A percentile compares a stretch with the other conserved stretches of the same genome.
phyloP scores from a whole-genome alignment of 257 asterid species.

The Fraxinus cuspidata region DNA sequence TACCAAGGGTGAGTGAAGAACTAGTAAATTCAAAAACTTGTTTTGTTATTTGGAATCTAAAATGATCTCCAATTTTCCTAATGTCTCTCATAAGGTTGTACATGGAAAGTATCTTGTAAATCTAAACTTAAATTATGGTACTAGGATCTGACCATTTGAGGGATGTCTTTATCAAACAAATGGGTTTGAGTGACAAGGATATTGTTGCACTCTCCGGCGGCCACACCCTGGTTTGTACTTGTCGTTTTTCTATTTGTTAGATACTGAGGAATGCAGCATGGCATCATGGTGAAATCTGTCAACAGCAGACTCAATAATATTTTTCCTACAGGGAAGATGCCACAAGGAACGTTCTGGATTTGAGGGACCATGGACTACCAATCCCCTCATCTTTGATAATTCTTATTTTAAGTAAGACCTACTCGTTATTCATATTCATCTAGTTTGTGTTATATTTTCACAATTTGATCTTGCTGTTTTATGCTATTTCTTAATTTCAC shows the following conservation, averaged over 20 bases:
- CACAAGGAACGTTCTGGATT: slow-evolving; percentile 92
- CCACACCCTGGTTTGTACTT: slow-evolving; percentile 73
- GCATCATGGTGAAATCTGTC: not conserved
- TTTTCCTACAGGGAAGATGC: slow-evolving; percentile 65
- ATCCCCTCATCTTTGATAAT: slow-evolving; percentile 80
- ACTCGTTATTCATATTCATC: not conserved
- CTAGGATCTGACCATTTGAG: slow-evolving; percentile 84
- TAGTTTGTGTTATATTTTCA: not conserved
- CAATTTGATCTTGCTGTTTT: not conserved
- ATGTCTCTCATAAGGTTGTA: not conserved
- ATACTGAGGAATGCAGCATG: not conserved
- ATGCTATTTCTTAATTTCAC: not conserved
- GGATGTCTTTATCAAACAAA: slow-evolving; percentile 74
- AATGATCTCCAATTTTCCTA: not conserved
- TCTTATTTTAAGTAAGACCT: slow-evolving; percentile 63
- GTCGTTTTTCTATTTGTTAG: not conserved
- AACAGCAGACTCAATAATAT: not conserved
- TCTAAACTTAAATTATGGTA: slow-evolving; percentile 1
- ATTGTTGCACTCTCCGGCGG: slow-evolving; percentile 87
- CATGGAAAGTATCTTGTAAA: not conserved
- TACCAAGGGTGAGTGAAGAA: slow-evolving; percentile 56
- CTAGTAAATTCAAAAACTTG: not conserved
- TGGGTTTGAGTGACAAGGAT: slow-evolving; percentile 84
- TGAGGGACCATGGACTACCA: slow-evolving; percentile 86
- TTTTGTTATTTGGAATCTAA: not conserved